phyloP scores from a whole-genome alignment of 2,329 filamentous ascomycete genomes.

The Emmonsiellopsis sp. region DNA sequence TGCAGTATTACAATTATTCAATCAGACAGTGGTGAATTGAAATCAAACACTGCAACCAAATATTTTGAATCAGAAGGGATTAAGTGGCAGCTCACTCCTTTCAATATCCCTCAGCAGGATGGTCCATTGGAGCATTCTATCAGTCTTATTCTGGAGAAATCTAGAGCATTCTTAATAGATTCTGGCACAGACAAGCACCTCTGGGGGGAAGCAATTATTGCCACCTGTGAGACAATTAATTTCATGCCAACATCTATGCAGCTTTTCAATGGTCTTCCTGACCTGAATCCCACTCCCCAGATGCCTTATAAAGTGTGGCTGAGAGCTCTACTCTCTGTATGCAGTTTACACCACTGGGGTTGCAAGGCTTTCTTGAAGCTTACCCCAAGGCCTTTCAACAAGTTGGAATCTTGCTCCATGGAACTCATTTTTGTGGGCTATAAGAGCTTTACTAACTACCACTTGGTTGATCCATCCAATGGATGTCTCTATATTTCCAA shows the following conservation, averaged over 20 bases:
- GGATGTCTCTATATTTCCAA: neutral
- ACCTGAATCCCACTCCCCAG: too few species aligned
- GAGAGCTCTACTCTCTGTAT: too few species aligned
- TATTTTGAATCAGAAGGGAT: neutral
- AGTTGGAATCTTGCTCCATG: too few species aligned
- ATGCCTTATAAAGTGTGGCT: too few species aligned
- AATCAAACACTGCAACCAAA: neutral
- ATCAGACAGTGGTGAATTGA: neutral
- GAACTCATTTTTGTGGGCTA: too few species aligned
- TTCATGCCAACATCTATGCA: too few species aligned
- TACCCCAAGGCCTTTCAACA: too few species aligned
- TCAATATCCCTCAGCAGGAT: neutral
- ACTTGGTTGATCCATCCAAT: neutral
- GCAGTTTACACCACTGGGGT: rapidly evolving
- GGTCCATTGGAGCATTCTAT: neutral
- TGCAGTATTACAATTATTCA: neutral
- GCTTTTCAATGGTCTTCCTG: too few species aligned
- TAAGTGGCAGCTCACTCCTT: neutral
- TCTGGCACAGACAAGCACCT: neutral
- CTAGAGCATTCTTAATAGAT: neutral
- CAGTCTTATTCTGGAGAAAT: neutral
- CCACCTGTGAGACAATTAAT: neutral
- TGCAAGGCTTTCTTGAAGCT: too few species aligned
- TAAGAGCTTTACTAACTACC: too few species aligned
- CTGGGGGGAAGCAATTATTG: neutral